A percentile compares a stretch with the other conserved stretches of the same genome.
Conservation (phyloP, 371 early-diverging fungal genomes). For the Parasitella parasitica region DNA sequence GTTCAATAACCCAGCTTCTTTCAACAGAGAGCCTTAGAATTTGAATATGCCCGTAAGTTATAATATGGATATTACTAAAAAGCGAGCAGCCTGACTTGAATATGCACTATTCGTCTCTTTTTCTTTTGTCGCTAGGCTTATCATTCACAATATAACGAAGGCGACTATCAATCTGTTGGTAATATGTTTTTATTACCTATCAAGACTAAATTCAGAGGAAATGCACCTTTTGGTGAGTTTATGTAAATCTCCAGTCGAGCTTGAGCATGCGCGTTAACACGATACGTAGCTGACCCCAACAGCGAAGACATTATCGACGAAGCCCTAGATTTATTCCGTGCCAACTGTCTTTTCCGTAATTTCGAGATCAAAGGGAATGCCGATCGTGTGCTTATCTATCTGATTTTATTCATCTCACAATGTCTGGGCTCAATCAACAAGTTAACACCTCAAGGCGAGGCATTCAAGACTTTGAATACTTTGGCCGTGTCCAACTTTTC, state of each 20-base stretch:
- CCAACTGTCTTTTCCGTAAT: constrained; percentile 96
- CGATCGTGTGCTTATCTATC: constrained; percentile 93
- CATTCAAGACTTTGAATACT: constrained; percentile 73
- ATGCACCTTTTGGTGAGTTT: constrained; percentile 64
- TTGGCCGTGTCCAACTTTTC: constrained; percentile 87
- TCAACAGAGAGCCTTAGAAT: background rate
- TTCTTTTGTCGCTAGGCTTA: constrained; percentile 64
- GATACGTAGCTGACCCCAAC: constrained; percentile 48
- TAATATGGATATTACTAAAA: background rate
- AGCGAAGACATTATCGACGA: constrained; percentile 93
- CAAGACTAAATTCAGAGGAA: constrained; percentile 85
- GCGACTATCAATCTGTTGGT: constrained; percentile 74
- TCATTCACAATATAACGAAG: constrained; percentile 87
- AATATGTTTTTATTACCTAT: constrained; percentile 88
- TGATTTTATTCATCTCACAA: constrained; percentile 90
- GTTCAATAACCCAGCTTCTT: background rate
- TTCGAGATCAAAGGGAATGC: constrained; percentile 95
- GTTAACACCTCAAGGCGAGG: constrained; percentile 65
- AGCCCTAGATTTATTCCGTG: constrained; percentile 88
- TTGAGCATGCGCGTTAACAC: background rate
- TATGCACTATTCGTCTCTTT: background rate
- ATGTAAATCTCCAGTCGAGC: background rate
- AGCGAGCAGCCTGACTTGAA: background rate
- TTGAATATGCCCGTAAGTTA: constrained; percentile 12
- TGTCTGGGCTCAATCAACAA: constrained; percentile 75